Conservation (phyloP, 2,329 filamentous ascomycete species). For the Cercospora citrullina region DNA sequence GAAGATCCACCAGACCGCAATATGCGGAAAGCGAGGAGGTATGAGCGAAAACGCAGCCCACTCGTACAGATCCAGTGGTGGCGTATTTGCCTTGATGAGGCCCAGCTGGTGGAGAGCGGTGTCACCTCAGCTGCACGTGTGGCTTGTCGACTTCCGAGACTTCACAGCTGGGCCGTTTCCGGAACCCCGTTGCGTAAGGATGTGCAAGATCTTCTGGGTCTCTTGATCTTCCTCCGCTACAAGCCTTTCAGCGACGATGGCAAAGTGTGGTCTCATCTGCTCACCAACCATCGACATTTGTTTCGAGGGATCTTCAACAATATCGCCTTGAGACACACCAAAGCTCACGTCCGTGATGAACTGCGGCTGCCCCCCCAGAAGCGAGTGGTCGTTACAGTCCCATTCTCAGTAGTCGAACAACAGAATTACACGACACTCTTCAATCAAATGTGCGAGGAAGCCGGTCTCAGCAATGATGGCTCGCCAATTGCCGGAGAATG, state of each 20-base stretch:
- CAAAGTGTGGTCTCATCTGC: constrained; percentile 68
- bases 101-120: constrained; percentile 92
- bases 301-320: constrained; percentile 69
- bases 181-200: constrained; percentile 85
- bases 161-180: constrained; percentile 89
- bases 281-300: constrained; percentile 57
- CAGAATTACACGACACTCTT: constrained; percentile 81
- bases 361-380: constrained; percentile 78
- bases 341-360: constrained; percentile 75
- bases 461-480: constrained; percentile 65
- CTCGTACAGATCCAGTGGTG: constrained; percentile 83
- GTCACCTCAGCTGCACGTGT: constrained; percentile 80
- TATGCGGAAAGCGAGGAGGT: constrained; percentile 52
- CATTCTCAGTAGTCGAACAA: constrained; percentile 87
- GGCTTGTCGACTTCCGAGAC: constrained; percentile 74
- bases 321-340: constrained; percentile 82
- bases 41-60: constrained; percentile 69
- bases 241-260: constrained; percentile 69
- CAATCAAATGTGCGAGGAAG: constrained; percentile 70
- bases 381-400: constrained; percentile 81
- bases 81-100: constrained; percentile 72
- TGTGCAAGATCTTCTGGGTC: constrained; percentile 73
- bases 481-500: constrained; percentile 62
- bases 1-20: constrained; percentile 68
- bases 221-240: constrained; percentile 77